A percentile compares a stretch with the other conserved stretches of the same genome.
These are phyloP conservation scores for Bipolaris cookei DNA, from an alignment of 2,329 filamentous ascomycete genomes.

Conservation along the genomic window DNA sequence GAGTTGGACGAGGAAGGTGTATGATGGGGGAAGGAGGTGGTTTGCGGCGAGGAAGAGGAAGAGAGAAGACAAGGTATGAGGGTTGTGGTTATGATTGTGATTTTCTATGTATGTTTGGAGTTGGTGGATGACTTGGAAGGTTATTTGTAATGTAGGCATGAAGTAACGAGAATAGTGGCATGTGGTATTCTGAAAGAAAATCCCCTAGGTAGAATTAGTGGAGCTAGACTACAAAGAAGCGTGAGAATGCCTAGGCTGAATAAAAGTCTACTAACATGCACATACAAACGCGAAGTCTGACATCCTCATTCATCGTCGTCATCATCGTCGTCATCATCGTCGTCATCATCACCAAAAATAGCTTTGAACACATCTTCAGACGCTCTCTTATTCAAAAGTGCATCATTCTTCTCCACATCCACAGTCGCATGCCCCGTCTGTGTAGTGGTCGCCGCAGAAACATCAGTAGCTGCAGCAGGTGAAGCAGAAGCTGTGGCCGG, in stretches of 20 bases:
- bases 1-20: constrained; percentile 47
- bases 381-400: constrained; percentile 74
- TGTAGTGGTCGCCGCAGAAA: background rate
- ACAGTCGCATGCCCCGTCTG: constrained; percentile 52
- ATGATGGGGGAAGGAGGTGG: constrained; percentile 37
- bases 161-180: background rate
- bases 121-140: too few species aligned
- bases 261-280: background rate
- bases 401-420: constrained; percentile 78
- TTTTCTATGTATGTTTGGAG: too few species aligned
- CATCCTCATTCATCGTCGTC: constrained; percentile 51
- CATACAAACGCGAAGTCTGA: background rate
- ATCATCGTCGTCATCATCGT: constrained; percentile 70
- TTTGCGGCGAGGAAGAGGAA: constrained; percentile 31
- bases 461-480: constrained; percentile 1
- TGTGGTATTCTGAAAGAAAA: background rate
- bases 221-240: background rate
- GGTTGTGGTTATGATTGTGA: background rate
- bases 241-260: background rate
- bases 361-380: constrained; percentile 84
- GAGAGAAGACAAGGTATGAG: background rate
- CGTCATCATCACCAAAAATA: constrained; percentile 90
- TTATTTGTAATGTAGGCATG: background rate
- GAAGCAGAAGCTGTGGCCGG: background rate
- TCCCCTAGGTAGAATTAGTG: background rate